Evolutionary conservation across 2,329 filamentous ascomycete species (phyloP), one percentile per base, ranked within the genome.

Genomic region (Mycocentrospora acerina): DNA sequence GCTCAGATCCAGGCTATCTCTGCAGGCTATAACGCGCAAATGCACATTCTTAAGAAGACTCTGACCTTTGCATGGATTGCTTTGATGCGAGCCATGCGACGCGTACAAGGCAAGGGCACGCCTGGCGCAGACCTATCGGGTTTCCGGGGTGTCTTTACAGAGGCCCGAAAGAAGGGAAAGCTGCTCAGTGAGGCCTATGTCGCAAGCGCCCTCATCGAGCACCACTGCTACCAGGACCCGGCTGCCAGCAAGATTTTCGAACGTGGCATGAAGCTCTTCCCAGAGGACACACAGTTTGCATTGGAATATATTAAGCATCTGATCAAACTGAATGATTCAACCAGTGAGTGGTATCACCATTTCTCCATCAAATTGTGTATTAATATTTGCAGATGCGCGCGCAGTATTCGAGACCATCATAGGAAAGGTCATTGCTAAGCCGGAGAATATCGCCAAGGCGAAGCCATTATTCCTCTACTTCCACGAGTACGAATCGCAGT

Each of bases 371-470:
- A 8, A 24, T 7, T 2, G 10, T 24, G 26, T 34, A 42, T 42
- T 62, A 40, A 56, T 32, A 18, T 14, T 14, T 24, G 24, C 53
- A 90, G 90, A 98, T 76, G 93, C 93, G 24, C 82, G 93, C 51
- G 90, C 93, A 8, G 90, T 96, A 2, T 98, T 98, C 58, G 93
- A 97, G 66, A 96, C 90, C 12, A 90, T 90, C 12, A 88, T 96
- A 44, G 88, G 86, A 60, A 85, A 85, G 46, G 78, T 97, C 29
- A 80, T 86, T 7, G 78, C 85, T 16, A 93, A 90, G 52, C 81
- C 87, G 0, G 87, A 90, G 52, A 81, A 81, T 9, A 71, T 85
- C 1, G 70, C 77, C 37, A 93, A 90, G 60, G 82, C 90, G 7
- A 94, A 93, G 64, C 81, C 86, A 1, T 79, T 98, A 1, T 95